Evolutionary conservation across 208 protist genomes (phyloP).

Genomic region (Acanthamoeba lenticulata): DNA sequence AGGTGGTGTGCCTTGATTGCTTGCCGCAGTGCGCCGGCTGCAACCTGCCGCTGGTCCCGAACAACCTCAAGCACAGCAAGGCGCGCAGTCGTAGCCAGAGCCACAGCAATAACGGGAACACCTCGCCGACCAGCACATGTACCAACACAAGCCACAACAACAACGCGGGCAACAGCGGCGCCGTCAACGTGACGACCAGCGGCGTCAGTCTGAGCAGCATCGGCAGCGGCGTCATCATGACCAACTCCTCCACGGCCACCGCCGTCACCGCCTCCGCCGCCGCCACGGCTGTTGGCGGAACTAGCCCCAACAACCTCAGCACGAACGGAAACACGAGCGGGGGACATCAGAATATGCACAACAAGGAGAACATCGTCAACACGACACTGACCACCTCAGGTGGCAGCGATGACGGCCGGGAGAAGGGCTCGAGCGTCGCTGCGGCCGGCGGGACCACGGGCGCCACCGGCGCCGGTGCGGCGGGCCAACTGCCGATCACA

Average conservation of each 20-base stretch:
- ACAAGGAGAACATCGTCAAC: slow-evolving; percentile 11
- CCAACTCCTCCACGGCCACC: too few relatives aligned
- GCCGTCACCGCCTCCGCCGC: too few relatives aligned
- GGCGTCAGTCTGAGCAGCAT: neutral
- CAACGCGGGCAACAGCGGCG: too few relatives aligned
- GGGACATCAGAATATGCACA: too few relatives aligned
- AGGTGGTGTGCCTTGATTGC: neutral
- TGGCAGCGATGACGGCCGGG: neutral
- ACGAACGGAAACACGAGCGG: neutral
- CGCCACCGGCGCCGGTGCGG: too few relatives aligned
- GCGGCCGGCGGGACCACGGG: neutral
- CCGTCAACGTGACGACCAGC: too few relatives aligned
- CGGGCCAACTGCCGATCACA: too few relatives aligned
- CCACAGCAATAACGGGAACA: too few relatives aligned
- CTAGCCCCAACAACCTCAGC: neutral
- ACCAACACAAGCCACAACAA: neutral
- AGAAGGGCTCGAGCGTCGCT: neutral
- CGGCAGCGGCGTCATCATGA: neutral
- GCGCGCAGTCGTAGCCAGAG: too few relatives aligned
- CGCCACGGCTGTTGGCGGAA: too few relatives aligned
- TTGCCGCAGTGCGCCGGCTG: slow-evolving; percentile 39
- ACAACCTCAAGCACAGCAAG: neutral
- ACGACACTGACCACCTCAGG: neutral
- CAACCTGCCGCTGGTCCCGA: neutral
- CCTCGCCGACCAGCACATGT: too few relatives aligned